Conservation (phyloP, 257 asterid genomes). For the Nicotiana benthamiana region DNA sequence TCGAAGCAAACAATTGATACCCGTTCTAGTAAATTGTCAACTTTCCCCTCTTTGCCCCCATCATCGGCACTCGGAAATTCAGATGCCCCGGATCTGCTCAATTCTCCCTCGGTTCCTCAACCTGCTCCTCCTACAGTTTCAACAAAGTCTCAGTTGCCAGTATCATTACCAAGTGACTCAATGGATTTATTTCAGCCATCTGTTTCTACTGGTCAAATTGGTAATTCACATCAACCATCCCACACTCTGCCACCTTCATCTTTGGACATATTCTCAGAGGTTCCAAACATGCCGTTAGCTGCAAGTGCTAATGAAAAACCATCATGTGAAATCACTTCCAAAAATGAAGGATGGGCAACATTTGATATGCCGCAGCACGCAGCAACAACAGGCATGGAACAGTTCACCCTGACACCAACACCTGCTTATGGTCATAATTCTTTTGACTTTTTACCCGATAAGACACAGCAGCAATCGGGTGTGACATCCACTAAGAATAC, state of each 20-base stretch:
- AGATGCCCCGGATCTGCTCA: slow-evolving; percentile 42
- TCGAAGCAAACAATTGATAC: slow-evolving; percentile 27
- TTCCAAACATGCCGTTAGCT: slow-evolving; percentile 32
- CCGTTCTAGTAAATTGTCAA: slow-evolving; percentile 18
- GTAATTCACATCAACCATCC: slow-evolving; percentile 31
- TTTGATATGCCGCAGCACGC: slow-evolving; percentile 37
- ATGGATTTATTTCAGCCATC: slow-evolving; percentile 37
- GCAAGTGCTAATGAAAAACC: slow-evolving; percentile 20
- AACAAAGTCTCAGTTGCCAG: slow-evolving; percentile 30
- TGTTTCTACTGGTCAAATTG: slow-evolving; percentile 27
- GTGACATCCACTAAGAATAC: neutral
- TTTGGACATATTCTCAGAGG: slow-evolving; percentile 37
- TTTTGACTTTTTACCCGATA: slow-evolving; percentile 16
- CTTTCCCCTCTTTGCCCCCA: slow-evolving; percentile 27
- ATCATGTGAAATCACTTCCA: slow-evolving; percentile 8
- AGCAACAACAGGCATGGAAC: slow-evolving; percentile 27
- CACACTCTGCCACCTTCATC: slow-evolving; percentile 30
- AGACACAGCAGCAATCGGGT: neutral
- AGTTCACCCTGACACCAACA: slow-evolving; percentile 21
- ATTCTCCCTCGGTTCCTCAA: slow-evolving; percentile 33
- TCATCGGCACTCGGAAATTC: slow-evolving; percentile 19
- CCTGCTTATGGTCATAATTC: slow-evolving; percentile 39
- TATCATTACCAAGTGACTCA: slow-evolving; percentile 27
- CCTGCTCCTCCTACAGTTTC: slow-evolving; percentile 26
- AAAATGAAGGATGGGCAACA: slow-evolving; percentile 48